phyloP scores from a whole-genome alignment of 2,329 filamentous ascomycete species.

The Cordyceps militaris region DNA sequence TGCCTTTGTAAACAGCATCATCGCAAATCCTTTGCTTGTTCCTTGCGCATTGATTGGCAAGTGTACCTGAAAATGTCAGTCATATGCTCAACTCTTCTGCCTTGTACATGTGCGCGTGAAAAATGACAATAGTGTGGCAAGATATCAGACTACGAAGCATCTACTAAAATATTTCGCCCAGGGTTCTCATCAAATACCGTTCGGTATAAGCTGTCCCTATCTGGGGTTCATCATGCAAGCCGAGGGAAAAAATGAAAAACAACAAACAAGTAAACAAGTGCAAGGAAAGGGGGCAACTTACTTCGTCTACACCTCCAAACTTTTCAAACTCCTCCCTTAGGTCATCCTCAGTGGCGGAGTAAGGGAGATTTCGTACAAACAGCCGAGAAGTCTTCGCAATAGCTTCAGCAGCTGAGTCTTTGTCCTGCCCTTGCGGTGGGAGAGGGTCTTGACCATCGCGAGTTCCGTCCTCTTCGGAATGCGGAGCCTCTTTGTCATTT shows the following conservation, averaged over 20 bases:
- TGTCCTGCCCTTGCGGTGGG: conserved; percentile 23
- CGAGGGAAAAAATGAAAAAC: conserved; percentile 1
- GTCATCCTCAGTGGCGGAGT: conserved; percentile 69
- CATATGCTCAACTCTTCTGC: conserved; percentile 3
- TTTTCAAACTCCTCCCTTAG: conserved; percentile 63
- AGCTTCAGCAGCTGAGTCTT: conserved; percentile 44
- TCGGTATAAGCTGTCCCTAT: conserved; percentile 99
- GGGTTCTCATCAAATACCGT: conserved; percentile 82
- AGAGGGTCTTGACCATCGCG: conserved; percentile 22
- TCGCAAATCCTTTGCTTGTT: conserved; percentile 81
- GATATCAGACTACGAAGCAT: conserved; percentile 83
- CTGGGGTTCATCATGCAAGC: conserved; percentile 85
- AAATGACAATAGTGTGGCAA: conserved; percentile 23
- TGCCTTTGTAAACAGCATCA: conserved; percentile 69
- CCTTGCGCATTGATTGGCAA: conserved; percentile 68
- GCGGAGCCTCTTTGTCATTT: conserved; percentile 18
- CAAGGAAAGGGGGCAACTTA: conserved; percentile 43
- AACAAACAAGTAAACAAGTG: conserved; percentile 17
- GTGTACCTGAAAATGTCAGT: conserved; percentile 62
- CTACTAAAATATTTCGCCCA: conserved; percentile 99
- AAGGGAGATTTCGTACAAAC: conserved; percentile 85
- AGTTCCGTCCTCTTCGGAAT: conserved; percentile 25
- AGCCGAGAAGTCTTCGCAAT: conserved; percentile 70
- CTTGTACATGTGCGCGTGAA: conserved; percentile 16
- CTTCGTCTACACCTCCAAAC: conserved; percentile 79